Conservation (phyloP, 2,329 filamentous ascomycete genomes). For the Verticillium klebahnii region DNA sequence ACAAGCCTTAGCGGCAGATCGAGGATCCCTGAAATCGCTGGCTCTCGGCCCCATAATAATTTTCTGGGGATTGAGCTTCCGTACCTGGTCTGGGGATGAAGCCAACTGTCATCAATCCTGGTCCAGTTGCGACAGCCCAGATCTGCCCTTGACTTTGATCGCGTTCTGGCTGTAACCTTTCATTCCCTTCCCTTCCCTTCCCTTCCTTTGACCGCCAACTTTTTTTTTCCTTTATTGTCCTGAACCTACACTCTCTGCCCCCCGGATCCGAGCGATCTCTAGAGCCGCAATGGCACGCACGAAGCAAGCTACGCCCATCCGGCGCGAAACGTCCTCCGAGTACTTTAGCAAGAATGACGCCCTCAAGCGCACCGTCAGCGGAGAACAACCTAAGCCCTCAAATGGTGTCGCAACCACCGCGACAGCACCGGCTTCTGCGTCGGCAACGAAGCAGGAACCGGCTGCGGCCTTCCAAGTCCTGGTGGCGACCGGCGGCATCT, state of each 20-base stretch:
- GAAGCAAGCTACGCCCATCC: constrained; percentile 62
- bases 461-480: constrained; percentile 71
- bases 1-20: neutral
- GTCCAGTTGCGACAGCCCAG: neutral
- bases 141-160: neutral
- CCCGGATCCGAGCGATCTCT: neutral
- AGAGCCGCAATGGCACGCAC: constrained; percentile 58
- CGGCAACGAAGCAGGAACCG: constrained; percentile 29
- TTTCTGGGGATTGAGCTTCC: neutral
- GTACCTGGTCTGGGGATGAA: neutral
- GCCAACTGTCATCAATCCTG: constrained; percentile 2
- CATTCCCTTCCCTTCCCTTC: neutral
- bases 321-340: constrained; percentile 63
- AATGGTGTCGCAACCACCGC: constrained; percentile 24
- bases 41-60: neutral
- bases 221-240: neutral
- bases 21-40: neutral
- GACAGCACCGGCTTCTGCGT: constrained; percentile 1
- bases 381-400: constrained; percentile 25
- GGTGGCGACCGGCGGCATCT: constrained; percentile 90
- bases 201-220: neutral
- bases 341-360: constrained; percentile 48
- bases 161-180: neutral
- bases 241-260: neutral
- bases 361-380: constrained; percentile 27